Base-by-base conservation (phyloP, 2,329 filamentous ascomycete species). In the Podosphaera leucotricha region DNA sequence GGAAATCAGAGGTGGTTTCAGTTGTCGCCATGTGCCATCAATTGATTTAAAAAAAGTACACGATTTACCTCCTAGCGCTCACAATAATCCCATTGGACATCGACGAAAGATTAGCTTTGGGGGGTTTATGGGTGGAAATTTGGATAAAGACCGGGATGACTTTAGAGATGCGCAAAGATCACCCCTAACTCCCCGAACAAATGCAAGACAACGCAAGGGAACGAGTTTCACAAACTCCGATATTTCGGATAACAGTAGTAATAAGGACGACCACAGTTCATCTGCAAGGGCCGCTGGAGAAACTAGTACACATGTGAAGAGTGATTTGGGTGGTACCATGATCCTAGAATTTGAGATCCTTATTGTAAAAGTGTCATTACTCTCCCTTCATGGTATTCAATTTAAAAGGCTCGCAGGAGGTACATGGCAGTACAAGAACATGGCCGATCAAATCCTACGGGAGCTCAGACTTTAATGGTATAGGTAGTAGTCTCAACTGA, bases 361-460 rank as follows among this genome's bases (percentile, higher is more conserved):
- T 52, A 90, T 98, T 53, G 90, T 98, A 59, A 98, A 98, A 63
- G 85, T 98, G 21, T 90, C 90, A 11, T 66, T 98, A 43, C 75
- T 98, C 48, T 85, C 80, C 37, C 64, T 98, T 46, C 87, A 98
- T 57, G 90, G 90, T 41, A 86, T 98, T 48, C 90, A 95, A 60
- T 98, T 98, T 66, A 98, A 98, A 69, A 85, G 90, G 58, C 78
- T 95, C 52, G 75, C 82, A 46, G 87, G 90, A 30, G 87, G 92
- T 47, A 95, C 90, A 46, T 95, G 87, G 86, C 86, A 94, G 61
- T 98, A 92, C 64, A 93, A 94, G 66, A 87, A 83, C 57, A 92
- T 95, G 85, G 90, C 90, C 30, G 86, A 93, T 61, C 85, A 85
- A 54, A 94, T 98, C 55, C 66, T 98, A 53, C 75, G 80, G 57